Conservation (phyloP, 2,329 filamentous ascomycete species). For the Calonectria crousiana region DNA sequence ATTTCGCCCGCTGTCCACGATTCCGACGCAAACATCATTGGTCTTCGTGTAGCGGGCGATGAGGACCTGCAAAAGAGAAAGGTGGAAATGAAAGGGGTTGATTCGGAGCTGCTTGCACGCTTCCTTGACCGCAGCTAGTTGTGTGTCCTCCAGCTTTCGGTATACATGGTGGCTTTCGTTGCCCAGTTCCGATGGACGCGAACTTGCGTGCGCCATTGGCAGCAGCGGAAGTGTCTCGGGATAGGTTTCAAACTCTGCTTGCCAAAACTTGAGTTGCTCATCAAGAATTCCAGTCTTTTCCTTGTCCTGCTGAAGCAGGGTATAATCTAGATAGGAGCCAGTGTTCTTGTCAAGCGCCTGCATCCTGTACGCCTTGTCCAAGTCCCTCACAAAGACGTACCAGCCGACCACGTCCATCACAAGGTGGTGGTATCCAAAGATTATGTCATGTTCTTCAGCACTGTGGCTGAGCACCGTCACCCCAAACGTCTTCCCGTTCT, state of each 20-base stretch:
- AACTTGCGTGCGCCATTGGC: conserved; percentile 9
- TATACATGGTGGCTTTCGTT: conserved; percentile 20
- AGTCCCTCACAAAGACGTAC: conserved; percentile 57
- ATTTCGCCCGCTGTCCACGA: conserved; percentile 52
- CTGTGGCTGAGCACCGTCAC: conserved; percentile 51
- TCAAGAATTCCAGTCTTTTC: conserved; percentile 27
- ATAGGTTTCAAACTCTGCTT: conserved; percentile 22
- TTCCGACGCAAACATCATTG: conserved; percentile 58
- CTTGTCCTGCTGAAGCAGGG: conserved; percentile 47
- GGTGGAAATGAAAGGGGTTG: conserved; percentile 60
- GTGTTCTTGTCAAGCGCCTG: conserved; percentile 23
- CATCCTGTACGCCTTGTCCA: conserved; percentile 58
- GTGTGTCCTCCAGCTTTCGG: neutral
- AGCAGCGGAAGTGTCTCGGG: conserved; percentile 25
- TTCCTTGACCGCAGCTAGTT: conserved; percentile 24
- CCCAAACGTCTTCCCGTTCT: conserved; percentile 48
- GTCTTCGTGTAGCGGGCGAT: conserved; percentile 37
- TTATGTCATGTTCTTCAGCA: conserved; percentile 51
- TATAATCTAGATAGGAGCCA: conserved; percentile 53
- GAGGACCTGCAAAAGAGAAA: conserved; percentile 55
- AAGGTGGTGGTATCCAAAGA: conserved; percentile 64
- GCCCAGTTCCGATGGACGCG: conserved; percentile 1
- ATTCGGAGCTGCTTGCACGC: conserved; percentile 30
- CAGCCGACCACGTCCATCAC: conserved; percentile 62
- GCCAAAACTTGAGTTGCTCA: conserved; percentile 25